Evolutionary conservation across 106 monocot genomes (phyloP).

Genomic region (Posidonia australis): DNA sequence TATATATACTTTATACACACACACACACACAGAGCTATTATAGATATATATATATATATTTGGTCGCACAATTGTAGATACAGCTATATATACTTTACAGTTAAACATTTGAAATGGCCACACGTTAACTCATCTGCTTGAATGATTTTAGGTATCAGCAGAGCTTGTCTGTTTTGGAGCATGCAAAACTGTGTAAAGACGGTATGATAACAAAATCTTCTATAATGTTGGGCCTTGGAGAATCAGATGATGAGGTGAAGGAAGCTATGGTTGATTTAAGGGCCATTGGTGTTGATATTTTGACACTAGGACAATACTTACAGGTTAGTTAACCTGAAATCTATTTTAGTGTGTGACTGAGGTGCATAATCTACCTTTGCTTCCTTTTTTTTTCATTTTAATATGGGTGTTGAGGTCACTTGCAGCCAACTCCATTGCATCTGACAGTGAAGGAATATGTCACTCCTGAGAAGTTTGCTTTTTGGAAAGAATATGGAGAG

Average conservation of each 20-base stretch:
- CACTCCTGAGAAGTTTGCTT: constrained; percentile 83
- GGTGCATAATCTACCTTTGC: too few species aligned
- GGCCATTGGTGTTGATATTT: constrained; percentile 75
- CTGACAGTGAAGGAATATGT: constrained; percentile 93
- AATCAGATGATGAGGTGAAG: constrained; percentile 82
- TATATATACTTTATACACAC: too few species aligned
- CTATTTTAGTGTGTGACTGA: not conserved
- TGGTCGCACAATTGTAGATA: too few species aligned
- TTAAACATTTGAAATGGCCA: too few species aligned
- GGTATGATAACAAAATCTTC: constrained; percentile 91
- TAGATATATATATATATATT: too few species aligned
- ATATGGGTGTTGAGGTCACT: not conserved
- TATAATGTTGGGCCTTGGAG: constrained; percentile 91
- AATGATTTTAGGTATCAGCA: constrained; percentile 55
- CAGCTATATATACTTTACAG: too few species aligned
- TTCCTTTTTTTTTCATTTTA: not conserved
- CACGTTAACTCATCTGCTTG: not conserved
- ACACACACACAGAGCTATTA: too few species aligned
- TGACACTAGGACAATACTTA: constrained; percentile 89
- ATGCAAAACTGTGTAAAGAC: constrained; percentile 73
- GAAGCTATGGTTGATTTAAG: constrained; percentile 80
- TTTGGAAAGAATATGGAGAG: constrained; percentile 90
- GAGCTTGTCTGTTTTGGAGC: constrained; percentile 80
- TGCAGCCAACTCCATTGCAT: constrained; percentile 88
- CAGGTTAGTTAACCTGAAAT: constrained; percentile 40